These are phyloP conservation scores for Tolypocladium amazonense DNA, from an alignment of 2,329 filamentous ascomycete genomes.

Conservation along the genomic window DNA sequence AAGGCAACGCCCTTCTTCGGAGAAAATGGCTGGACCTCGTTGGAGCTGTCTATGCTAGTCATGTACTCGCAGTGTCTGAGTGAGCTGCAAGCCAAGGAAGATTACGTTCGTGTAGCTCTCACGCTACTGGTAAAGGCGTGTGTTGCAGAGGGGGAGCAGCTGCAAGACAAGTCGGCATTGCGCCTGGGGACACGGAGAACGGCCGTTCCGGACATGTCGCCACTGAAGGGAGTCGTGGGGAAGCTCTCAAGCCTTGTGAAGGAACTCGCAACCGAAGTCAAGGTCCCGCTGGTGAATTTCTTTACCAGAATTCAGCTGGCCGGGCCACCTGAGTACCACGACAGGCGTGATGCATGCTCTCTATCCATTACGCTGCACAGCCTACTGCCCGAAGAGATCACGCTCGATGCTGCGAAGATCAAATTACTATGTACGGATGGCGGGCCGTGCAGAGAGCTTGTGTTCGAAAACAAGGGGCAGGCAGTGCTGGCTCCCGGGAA, in stretches of 20 bases:
- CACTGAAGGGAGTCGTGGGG: conserved; percentile 35
- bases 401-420: conserved; percentile 53
- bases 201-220: conserved; percentile 17
- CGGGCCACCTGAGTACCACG: conserved; percentile 57
- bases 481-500: conserved; percentile 35
- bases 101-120: conserved; percentile 67
- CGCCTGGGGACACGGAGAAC: conserved; percentile 5
- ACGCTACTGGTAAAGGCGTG: conserved; percentile 63
- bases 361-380: conserved; percentile 59
- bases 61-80: conserved; percentile 80
- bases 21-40: conserved; percentile 62
- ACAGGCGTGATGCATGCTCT: conserved; percentile 64
- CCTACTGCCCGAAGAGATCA: conserved; percentile 59
- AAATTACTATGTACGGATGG: conserved; percentile 46
- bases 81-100: conserved; percentile 62
- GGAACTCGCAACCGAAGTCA: conserved; percentile 44
- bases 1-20: conserved; percentile 71
- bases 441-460: conserved; percentile 50
- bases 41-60: conserved; percentile 75
- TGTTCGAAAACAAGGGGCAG: conserved; percentile 17
- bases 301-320: conserved; percentile 61
- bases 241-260: conserved; percentile 36
- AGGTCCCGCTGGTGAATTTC: conserved; percentile 60
- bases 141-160: conserved; percentile 38
- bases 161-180: conserved; percentile 23